phyloP scores from a whole-genome alignment of 2,329 filamentous ascomycete species.

The Stylonectria norvegica region DNA sequence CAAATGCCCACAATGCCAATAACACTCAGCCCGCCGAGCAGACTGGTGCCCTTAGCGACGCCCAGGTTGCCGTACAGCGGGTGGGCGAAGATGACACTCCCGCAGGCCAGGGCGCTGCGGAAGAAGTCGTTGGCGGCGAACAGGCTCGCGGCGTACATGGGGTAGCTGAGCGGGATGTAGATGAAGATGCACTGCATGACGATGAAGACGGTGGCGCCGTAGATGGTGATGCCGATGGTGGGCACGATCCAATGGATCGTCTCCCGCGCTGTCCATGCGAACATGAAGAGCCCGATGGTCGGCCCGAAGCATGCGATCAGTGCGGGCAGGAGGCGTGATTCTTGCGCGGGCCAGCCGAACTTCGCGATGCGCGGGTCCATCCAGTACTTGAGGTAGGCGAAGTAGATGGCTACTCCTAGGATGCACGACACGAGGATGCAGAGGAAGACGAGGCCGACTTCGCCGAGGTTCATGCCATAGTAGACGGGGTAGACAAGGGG shows the following conservation, averaged over 20 bases:
- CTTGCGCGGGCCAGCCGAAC: slow-evolving; percentile 49
- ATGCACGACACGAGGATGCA: slow-evolving; percentile 57
- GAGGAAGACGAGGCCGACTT: slow-evolving; percentile 59
- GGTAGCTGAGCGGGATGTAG: slow-evolving; percentile 56
- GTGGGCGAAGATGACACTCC: slow-evolving; percentile 56
- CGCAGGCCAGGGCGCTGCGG: slow-evolving; percentile 56
- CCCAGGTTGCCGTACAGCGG: slow-evolving; percentile 59
- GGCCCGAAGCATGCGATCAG: slow-evolving; percentile 51
- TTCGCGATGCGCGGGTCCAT: slow-evolving; percentile 48
- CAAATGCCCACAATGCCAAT: slow-evolving; percentile 58
- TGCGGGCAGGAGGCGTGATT: slow-evolving; percentile 54
- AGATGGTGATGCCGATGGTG: slow-evolving; percentile 56
- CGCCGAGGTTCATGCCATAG: slow-evolving; percentile 58
- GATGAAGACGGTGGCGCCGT: slow-evolving; percentile 49
- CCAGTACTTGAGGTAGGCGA: slow-evolving; percentile 49
- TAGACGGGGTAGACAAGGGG: slow-evolving; percentile 58
- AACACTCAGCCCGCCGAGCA: slow-evolving; percentile 54
- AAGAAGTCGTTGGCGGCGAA: slow-evolving; percentile 62
- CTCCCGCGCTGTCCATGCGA: slow-evolving; percentile 54
- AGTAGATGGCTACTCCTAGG: slow-evolving; percentile 48
- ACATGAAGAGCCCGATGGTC: slow-evolving; percentile 59
- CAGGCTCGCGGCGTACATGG: slow-evolving; percentile 54
- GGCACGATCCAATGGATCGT: slow-evolving; percentile 53
- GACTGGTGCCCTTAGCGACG: slow-evolving; percentile 52
- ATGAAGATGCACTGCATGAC: slow-evolving; percentile 60